Evolutionary conservation across 2,329 filamentous ascomycete species (phyloP), one percentile per base, ranked within the genome.

Genomic region (Trichoderma simmonsii): DNA sequence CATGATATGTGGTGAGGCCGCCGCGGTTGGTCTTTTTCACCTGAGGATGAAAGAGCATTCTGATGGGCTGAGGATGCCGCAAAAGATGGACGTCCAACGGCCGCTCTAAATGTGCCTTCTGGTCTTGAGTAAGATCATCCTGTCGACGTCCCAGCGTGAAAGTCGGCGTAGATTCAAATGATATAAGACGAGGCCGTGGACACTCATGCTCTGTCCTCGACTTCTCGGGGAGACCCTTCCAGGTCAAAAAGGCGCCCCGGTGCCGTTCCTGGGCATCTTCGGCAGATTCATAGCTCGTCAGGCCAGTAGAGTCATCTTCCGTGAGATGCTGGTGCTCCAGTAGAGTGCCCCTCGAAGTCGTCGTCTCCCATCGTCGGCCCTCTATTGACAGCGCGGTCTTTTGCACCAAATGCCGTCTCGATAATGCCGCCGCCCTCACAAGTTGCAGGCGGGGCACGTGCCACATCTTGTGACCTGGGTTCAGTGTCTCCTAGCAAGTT

Each of bases 1-100:
- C 96, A 80, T 99, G 96, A 83, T 97, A 98, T 3, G 96, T 98
- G 0, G 93, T 95, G 75, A 97, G 90, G 0, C 96, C 96, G 73
- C 96, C 96, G 70, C 96, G 90, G n/a, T 90, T 87, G 15, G 93
- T 92, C 77, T 90, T 86, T 57, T 89, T 82, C 76, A 96, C 89
- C n/a, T 88, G 84, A 3, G 91, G 92, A 30, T 79, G 74, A 76
- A 82, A 84, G 64, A 36, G 79, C 72, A 51, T 69, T 36, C 78
- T 74, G 60, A 82, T 77, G 39, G 85, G 76, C 7, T 73, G 61
- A 28, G 62, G 64, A 56, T 74, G 75, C 74, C 71, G 70, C 15
- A 74, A 43, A 28, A 73, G 73, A 62, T 73, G 21, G 54, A 86
- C 76, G 30, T 73, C 74, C 30, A 88, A 79, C 2, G 83, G 83